Evolutionary conservation across 2,329 filamentous ascomycete genomes (phyloP).

Genomic region (Sporothrix humicola): DNA sequence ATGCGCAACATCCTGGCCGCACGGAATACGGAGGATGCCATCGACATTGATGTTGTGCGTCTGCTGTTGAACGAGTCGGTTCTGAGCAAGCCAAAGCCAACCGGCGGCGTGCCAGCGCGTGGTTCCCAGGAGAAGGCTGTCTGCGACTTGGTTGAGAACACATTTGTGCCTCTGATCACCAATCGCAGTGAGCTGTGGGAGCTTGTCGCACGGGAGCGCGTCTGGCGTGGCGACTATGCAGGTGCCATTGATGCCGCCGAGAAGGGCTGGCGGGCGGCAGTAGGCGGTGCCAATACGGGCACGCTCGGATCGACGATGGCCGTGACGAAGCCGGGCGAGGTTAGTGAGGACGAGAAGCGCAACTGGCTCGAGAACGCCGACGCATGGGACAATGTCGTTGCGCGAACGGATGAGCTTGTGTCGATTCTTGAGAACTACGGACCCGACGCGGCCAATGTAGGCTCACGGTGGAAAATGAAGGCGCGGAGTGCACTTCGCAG

Average conservation of each 20-base stretch:
- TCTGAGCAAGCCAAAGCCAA: conserved; percentile 46
- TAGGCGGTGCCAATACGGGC: conserved; percentile 43
- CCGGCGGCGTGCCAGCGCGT: conserved; percentile 53
- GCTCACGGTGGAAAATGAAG: conserved; percentile 86
- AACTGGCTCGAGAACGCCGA: conserved; percentile 63
- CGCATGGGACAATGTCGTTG: conserved; percentile 74
- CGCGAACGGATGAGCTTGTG: conserved; percentile 80
- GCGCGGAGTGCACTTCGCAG: conserved; percentile 82
- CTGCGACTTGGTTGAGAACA: conserved; percentile 73
- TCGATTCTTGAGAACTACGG: conserved; percentile 84
- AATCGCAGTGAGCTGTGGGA: conserved; percentile 77
- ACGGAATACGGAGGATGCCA: conserved; percentile 74
- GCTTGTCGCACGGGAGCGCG: conserved; percentile 71
- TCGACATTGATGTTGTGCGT: conserved; percentile 76
- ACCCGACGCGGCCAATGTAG: conserved; percentile 67
- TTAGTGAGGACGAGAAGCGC: conserved; percentile 48
- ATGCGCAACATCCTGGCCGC: conserved; percentile 78
- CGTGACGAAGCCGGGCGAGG: conserved; percentile 40
- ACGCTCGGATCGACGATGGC: conserved; percentile 52
- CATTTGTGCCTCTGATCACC: conserved; percentile 84
- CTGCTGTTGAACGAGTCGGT: conserved; percentile 75
- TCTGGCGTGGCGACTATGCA: conserved; percentile 72
- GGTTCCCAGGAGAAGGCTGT: conserved; percentile 68
- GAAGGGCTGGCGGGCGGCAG: conserved; percentile 82
- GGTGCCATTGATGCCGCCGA: conserved; percentile 84